Evolutionary conservation across 2,329 filamentous ascomycete genomes (phyloP), one percentile per base, ranked within the genome.

Genomic region (Aplosporella prunicola): DNA sequence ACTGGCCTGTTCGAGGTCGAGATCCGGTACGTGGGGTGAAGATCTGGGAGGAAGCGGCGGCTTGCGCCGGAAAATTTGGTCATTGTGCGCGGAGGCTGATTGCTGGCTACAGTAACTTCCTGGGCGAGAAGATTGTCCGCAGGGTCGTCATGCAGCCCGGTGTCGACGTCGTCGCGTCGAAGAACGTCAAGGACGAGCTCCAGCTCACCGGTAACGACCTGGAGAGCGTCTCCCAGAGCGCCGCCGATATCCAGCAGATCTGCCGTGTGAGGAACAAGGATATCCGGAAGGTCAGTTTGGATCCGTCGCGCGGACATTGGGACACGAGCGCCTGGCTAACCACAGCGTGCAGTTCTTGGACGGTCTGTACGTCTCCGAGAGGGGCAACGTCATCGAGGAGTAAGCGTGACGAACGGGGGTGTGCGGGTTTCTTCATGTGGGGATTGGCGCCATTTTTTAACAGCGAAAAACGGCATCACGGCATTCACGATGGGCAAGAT

Each of bases 251-350:
- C 68, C 91, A 98, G 78, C 91, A 98, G 73, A 88, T 91, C 72
- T 98, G 91, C 87, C 80, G 80, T 72, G 91, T 98, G 70, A 81
- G 87, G 69, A 98, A 98, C 85, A 98, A 98, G 87, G 91, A 98
- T 94, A 98, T 98, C 76, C 87, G 93, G 75, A 95, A 95, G 83
- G 82, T 87, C 62, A 53, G 69, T 35, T n/a, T n/a, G 9, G 13
- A 54, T n/a, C 6, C 14, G 14, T 20, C 5, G 17, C 28, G 42
- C 17, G 18, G 16, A 14, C 24, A 15, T 6, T 15, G 9, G 13
- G 29, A 8, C 7, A 16, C 20, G n/a, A 16, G 15, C 4, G 27
- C 17, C 13, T 15, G 26, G 32, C 32, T 40, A 24, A 40, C 22
- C 26, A 13, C 7, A 11, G 9, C 7, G 11, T 9, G 46, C 58